Base-by-base conservation (phyloP, 1,139 yeast genomes). In the Candida buenavistaensis region DNA sequence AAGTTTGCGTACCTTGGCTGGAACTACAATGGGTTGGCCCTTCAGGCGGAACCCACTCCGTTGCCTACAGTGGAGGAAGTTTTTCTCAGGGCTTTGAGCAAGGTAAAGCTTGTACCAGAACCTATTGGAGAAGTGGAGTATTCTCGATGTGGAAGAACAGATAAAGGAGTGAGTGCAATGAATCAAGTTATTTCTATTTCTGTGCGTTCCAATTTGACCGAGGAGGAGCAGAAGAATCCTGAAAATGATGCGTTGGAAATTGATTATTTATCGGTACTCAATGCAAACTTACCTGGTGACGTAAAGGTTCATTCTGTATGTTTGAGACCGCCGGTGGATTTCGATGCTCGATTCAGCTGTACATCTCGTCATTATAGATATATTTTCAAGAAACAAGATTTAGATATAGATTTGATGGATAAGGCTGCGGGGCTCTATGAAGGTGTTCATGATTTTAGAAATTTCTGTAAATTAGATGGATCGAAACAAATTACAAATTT, bases 91-190 rank as follows among this genome's bases (percentile, higher is more conserved):
- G 96, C 96, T 0, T 57, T 92, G 57, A 63, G 70, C 28, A 78
- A 73, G 45, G 78, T 95, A 24, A 79, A 74, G 47, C 61, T 94
- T 41, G 78, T 94, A 25, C 75, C 81, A 8, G 68, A 78, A 1
- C 59, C 74, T 20, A 89, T 89, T 1, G 78, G 73, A 2, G 77
- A 73, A 35, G 78, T 84, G 37, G 65, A 73, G 11, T 90, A 90
- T 57, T 84, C 95, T 46, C 67, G 98, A 43, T 94, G 98, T 62
- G 99, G 99, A 0, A 70, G 99, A 50, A 92, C 99, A 0, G 99
- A 92, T 52, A 82, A 80, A 48, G 98, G 98, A 10, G 99, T 92
- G 5, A 86, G 96, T 62, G 98, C 99, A 0, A 78, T 92, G 82
- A 86, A 88, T 49, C 99, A 92, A 59, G 98, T 92, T 6, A 82